phyloP scores from a whole-genome alignment of 202 grass and related monocot species.

The Saccharum hybrid region DNA sequence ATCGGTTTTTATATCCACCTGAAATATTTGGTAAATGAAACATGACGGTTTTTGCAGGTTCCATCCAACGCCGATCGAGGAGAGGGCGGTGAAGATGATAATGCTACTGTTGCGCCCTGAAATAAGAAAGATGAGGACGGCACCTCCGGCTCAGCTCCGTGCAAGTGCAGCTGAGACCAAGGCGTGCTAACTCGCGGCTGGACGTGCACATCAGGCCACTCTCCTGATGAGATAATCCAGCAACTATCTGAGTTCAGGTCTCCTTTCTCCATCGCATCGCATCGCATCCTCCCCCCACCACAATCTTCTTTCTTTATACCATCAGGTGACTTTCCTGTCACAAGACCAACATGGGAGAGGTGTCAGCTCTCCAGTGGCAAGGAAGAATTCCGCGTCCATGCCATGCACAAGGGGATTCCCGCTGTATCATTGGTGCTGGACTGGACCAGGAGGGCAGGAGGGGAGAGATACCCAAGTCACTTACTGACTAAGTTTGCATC shows the following conservation, averaged over 20 bases:
- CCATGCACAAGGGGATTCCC: conserved; percentile 38
- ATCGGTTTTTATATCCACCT: too few relatives aligned
- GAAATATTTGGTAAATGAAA: too few relatives aligned
- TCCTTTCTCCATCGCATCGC: conserved; percentile 8
- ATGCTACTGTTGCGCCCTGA: conserved; percentile 37
- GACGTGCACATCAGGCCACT: conserved; percentile 51
- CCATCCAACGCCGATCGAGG: conserved; percentile 39
- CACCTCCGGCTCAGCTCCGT: conserved; percentile 43
- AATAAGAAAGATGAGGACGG: conserved; percentile 13
- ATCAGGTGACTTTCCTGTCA: conserved; percentile 55
- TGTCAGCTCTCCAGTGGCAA: conserved; percentile 54
- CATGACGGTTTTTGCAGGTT: background rate
- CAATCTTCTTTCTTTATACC: conserved; percentile 43
- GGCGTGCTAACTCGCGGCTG: conserved; percentile 43
- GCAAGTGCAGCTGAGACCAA: conserved; percentile 51
- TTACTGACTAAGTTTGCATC: too few relatives aligned
- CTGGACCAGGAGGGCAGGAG: too few relatives aligned
- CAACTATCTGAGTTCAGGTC: conserved; percentile 52
- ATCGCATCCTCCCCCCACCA: conserved; percentile 30
- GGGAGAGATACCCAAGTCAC: too few relatives aligned
- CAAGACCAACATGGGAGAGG: conserved; percentile 53
- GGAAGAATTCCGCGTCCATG: conserved; percentile 55
- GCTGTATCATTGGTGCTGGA: conserved; percentile 35
- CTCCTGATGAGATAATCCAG: conserved; percentile 35
- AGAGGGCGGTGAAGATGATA: conserved; percentile 42